Evolutionary conservation across 2,329 filamentous ascomycete species (phyloP).

Genomic region (Fusarium falciforme): DNA sequence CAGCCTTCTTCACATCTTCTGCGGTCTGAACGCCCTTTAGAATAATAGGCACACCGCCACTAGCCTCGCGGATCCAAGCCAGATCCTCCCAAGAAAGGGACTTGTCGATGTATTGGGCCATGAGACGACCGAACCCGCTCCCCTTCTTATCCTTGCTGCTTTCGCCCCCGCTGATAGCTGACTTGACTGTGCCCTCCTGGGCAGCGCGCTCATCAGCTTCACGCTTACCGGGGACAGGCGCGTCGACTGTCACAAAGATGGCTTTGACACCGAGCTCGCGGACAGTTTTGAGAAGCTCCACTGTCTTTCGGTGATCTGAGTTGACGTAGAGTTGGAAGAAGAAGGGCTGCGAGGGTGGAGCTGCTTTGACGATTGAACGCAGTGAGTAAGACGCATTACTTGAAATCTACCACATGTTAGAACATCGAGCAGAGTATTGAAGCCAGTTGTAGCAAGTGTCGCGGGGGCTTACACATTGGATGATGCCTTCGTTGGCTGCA

Average conservation of each 20-base stretch:
- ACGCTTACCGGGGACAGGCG: conserved; percentile 65
- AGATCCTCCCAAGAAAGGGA: conserved; percentile 63
- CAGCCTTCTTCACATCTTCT: conserved; percentile 62
- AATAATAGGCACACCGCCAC: conserved; percentile 58
- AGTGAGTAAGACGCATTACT: conserved; percentile 63
- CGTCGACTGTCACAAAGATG: conserved; percentile 64
- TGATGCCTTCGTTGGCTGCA: conserved; percentile 58
- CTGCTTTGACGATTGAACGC: conserved; percentile 53
- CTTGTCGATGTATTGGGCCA: conserved; percentile 62
- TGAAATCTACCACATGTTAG: conserved; percentile 51
- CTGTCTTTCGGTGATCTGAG: conserved; percentile 59
- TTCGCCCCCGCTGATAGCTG: conserved; percentile 52
- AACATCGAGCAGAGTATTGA: background rate
- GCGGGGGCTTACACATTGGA: conserved; percentile 56
- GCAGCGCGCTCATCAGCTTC: conserved; percentile 65
- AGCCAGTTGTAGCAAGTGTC: background rate
- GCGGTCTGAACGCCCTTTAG: conserved; percentile 67
- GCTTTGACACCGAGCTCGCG: conserved; percentile 59
- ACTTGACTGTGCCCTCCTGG: conserved; percentile 55
- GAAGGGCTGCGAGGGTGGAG: conserved; percentile 53
- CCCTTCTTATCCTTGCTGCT: conserved; percentile 63
- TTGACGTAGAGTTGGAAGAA: conserved; percentile 68
- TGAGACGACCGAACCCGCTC: conserved; percentile 62
- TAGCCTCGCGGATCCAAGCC: conserved; percentile 59
- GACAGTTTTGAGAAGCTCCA: conserved; percentile 53